Evolutionary conservation across 169 alveolate genomes (phyloP).

Genomic region (Perkinsus marinus): DNA sequence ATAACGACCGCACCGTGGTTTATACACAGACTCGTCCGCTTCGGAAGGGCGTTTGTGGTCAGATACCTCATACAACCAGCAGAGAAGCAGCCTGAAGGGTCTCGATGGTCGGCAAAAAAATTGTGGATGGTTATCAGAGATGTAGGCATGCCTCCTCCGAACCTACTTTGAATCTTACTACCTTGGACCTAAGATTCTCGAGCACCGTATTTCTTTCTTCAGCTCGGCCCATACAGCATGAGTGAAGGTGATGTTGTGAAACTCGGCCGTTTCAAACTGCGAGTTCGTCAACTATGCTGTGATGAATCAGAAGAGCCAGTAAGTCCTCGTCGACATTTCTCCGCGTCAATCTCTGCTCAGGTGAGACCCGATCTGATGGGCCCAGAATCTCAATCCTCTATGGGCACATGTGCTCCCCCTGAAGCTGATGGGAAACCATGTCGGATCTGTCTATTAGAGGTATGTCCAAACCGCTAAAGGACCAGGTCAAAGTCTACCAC

Average conservation of each 20-base stretch:
- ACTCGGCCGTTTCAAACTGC: conserved; percentile 76
- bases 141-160: conserved; percentile 20
- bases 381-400: not conserved
- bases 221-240: conserved; percentile 34
- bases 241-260: conserved; percentile 79
- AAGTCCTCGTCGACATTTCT: conserved; percentile 1
- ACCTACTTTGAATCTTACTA: not conserved
- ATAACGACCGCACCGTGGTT: not conserved
- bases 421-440: not conserved
- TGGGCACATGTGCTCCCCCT: not conserved
- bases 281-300: conserved; percentile 58
- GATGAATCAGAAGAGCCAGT: conserved; percentile 49
- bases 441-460: not conserved
- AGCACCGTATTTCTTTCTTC: not conserved
- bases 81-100: not conserved
- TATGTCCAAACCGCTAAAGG: not conserved
- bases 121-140: conserved; percentile 76
- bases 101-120: conserved; percentile 52
- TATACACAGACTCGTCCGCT: too few relatives aligned
- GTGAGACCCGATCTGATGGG: not conserved
- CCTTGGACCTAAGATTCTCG: not conserved
- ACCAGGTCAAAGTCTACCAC: not conserved
- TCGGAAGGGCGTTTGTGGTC: too few relatives aligned
- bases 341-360: not conserved
- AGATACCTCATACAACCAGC: not conserved